phyloP scores from a whole-genome alignment of 129 eudicot genomes.

The Tagetes erecta region DNA sequence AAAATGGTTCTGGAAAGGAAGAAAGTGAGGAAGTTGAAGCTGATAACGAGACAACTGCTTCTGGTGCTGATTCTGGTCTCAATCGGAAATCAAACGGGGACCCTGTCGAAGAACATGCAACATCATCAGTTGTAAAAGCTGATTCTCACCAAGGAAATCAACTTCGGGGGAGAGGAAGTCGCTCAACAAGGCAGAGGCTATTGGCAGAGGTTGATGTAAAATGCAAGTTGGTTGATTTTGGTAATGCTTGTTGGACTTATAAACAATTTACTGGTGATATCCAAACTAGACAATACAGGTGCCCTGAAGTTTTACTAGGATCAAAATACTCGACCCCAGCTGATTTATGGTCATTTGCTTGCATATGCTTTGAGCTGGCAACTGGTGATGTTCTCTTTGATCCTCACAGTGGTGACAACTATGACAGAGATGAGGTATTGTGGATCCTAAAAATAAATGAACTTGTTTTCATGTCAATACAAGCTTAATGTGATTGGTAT shows the following conservation, averaged over 20 bases:
- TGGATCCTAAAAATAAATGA: neutral
- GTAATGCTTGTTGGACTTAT: constrained; percentile 95
- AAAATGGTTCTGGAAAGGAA: constrained; percentile 50
- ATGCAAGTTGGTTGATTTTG: constrained; percentile 92
- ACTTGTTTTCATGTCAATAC: neutral
- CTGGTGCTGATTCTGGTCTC: constrained; percentile 40
- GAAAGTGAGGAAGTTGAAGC: constrained; percentile 48
- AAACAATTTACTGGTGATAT: constrained; percentile 89
- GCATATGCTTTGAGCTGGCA: constrained; percentile 94
- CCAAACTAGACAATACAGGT: constrained; percentile 91
- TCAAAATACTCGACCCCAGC: constrained; percentile 89
- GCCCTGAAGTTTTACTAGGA: constrained; percentile 89
- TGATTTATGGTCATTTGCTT: constrained; percentile 96
- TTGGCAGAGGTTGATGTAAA: constrained; percentile 63
- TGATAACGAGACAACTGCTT: constrained; percentile 37
- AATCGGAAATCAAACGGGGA: constrained; percentile 42
- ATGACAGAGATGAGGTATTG: constrained; percentile 87
- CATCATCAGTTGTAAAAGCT: constrained; percentile 29
- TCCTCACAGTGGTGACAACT: constrained; percentile 95
- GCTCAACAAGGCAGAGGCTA: constrained; percentile 53
- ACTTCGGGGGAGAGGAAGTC: constrained; percentile 59
- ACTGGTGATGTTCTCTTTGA: constrained; percentile 95
- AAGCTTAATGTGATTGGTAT: neutral
- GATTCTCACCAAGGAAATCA: constrained; percentile 40
- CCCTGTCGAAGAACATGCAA: constrained; percentile 41